Evolutionary conservation across 1,284 basidiomycete species (phyloP), one percentile per base, ranked within the genome.

Genomic region (Apiotrichum sp.): DNA sequence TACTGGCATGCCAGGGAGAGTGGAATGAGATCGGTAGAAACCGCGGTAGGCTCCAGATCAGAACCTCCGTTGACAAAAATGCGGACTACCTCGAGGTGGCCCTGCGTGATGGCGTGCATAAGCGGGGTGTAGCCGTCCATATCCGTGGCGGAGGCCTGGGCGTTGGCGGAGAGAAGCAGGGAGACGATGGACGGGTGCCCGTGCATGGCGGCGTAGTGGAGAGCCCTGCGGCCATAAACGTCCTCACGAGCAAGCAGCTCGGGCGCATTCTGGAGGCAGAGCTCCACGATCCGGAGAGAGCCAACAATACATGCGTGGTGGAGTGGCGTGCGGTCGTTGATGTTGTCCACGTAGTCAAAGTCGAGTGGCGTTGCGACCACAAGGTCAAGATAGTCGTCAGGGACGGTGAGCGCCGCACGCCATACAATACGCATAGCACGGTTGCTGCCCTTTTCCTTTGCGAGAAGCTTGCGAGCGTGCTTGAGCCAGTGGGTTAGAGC

Each of bases 161-260:
- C 78, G 14, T 81, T 78, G 13, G 85, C 83, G 57, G 85, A 80
- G 57, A 98, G 79, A 38, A 99, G 82, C 62, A 82, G 84, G 48
- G 80, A 81, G 73, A 90, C 93, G 56, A 96, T 83, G 13, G 78
- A 78, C 1, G 84, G 80, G 71, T 93, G 87, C 1, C 93, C 93
- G 65, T 91, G 86, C 86, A 98, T 92, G 14, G 92, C 89, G 14
- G 92, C 92, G 74, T 98, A 99, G 76, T 98, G 95, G 50, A 99
- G 80, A 3, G 93, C 87, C 9, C 89, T 88, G 14, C 96, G 88
- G 38, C 90, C 92, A 75, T 98, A 99, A 3, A 87, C 85, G 57
- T 75, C 73, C 35, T 66, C 57, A 49, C 61, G 55, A 58, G 72
- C 71, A 36, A 70, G 55, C 13, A 73, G 57, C 13, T 58, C 47